Evolutionary conservation across 148 eudicot genomes (phyloP).

Genomic region (Rhododendron ferrugineum): DNA sequence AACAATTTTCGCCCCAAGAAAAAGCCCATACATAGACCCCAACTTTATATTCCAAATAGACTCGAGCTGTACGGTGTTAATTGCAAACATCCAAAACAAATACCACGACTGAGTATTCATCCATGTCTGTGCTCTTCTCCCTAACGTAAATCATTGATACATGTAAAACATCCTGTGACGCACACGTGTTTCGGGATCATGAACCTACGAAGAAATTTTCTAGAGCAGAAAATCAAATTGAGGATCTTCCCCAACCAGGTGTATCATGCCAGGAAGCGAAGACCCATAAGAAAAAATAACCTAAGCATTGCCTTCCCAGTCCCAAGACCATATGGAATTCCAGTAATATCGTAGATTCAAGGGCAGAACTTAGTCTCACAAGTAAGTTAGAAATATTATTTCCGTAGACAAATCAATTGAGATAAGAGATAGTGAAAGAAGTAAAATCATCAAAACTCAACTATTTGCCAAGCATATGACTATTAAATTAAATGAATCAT

Average conservation of each 20-base stretch:
- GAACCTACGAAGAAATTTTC: not conserved
- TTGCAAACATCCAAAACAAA: not conserved
- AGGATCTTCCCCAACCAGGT: not conserved
- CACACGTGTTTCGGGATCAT: not conserved
- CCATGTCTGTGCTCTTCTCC: not conserved
- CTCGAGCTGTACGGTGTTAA: not conserved
- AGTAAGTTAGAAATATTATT: not conserved
- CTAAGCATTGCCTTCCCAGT: not conserved
- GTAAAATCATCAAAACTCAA: not conserved
- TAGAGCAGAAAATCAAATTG: not conserved
- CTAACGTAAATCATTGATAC: not conserved
- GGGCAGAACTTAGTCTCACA: not conserved
- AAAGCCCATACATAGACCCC: not conserved
- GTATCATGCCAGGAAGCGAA: not conserved
- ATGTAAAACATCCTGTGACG: not conserved
- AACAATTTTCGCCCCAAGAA: not conserved
- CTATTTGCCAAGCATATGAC: not conserved
- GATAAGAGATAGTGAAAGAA: not conserved
- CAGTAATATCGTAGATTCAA: not conserved
- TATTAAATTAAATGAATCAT: not conserved
- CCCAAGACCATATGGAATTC: not conserved
- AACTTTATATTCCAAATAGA: not conserved
- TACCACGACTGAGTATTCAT: not conserved
- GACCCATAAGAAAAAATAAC: not conserved
- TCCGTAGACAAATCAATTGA: not conserved